phyloP scores from a whole-genome alignment of 1,284 basidiomycete species.

The Malassezia brasiliensis region DNA sequence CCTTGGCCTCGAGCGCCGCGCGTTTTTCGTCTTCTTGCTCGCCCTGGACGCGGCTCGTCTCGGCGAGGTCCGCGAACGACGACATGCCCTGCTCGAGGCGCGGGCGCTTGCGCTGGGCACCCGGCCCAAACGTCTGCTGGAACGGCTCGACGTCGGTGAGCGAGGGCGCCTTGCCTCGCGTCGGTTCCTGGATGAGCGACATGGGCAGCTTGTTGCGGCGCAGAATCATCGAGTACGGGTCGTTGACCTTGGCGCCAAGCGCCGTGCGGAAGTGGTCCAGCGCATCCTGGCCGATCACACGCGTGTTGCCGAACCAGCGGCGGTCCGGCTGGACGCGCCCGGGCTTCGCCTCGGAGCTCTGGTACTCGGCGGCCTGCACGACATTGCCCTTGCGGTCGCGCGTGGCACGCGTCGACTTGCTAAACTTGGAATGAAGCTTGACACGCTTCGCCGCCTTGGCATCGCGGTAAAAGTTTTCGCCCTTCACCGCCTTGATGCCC shows the following conservation, averaged over 20 bases:
- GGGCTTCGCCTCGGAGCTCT: constrained; percentile 43
- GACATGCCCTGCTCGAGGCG: constrained; percentile 38
- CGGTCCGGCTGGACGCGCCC: constrained; percentile 47
- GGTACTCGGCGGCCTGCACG: constrained; percentile 42
- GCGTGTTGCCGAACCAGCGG: constrained; percentile 63
- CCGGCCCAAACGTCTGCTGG: constrained; percentile 42
- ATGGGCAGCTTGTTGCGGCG: constrained; percentile 47
- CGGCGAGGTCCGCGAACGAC: constrained; percentile 42
- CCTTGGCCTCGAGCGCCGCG: constrained; percentile 30
- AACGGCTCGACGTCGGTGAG: constrained; percentile 43
- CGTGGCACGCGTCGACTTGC: constrained; percentile 41
- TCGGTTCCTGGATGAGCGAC: constrained; percentile 42
- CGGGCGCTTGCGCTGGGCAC: constrained; percentile 44
- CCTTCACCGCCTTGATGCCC: constrained; percentile 30
- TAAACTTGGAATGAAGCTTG: constrained; percentile 42
- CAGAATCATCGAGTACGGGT: constrained; percentile 44
- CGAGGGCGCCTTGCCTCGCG: constrained; percentile 35
- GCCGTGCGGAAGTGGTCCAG: constrained; percentile 54
- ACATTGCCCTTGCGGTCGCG: constrained; percentile 44
- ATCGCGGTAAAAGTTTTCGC: constrained; percentile 48
- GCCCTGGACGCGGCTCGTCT: constrained; percentile 28
- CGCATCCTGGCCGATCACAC: constrained; percentile 62
- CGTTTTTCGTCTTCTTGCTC: constrained; percentile 31
- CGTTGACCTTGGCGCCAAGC: constrained; percentile 37
- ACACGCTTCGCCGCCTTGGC: constrained; percentile 45